Evolutionary conservation across 441 rosid species (phyloP), one percentile per base, ranked within the genome.

Genomic region (Erodium moschatum): DNA sequence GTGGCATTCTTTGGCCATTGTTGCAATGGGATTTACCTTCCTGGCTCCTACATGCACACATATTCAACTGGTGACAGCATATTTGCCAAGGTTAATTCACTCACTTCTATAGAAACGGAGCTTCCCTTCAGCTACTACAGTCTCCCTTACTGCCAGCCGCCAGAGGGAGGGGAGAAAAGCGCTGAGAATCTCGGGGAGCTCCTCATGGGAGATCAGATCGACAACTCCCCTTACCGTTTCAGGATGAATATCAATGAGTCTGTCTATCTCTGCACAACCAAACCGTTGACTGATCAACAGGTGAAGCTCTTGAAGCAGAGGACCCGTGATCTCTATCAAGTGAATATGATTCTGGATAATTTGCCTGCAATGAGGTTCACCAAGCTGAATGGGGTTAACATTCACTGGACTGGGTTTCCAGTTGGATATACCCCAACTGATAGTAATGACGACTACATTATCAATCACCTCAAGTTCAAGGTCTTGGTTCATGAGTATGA

Each of bases 121-220:
- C 90, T 94, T 81, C 99, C 98, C 0, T 89, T 85, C 73, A 67
- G 89, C 81, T 93, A 84, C 73, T 88, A 91, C 67, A 89, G 89
- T 72, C 87, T 91, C 67, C 97, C 98, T 67, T 93, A 85, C 64
- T 93, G 98, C 76, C 2, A 69, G 74, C 96, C 97, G 0, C 44
- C 46, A 0, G 87, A 65, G 4, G 97, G 96, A 2, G 70, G 89
- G 11, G 89, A 88, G 80, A 88, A 84, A 40, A 94, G 97, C 67
- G 96, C 97, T 0, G 96, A 87, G 87, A 93, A 93, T 85, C 91
- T 93, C 19, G 97, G 98, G 20, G 97, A 93, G 78, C 95, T 91
- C 69, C 97, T 93, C 31, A 87, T 93, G 98, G 98, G 98, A 63
- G 98, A 91, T 80, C 96, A 85, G 83, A 89, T 91, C 29, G 96